Evolutionary conservation across 2,329 filamentous ascomycete genomes (phyloP).

Genomic region (Arthrinium puccinioides): DNA sequence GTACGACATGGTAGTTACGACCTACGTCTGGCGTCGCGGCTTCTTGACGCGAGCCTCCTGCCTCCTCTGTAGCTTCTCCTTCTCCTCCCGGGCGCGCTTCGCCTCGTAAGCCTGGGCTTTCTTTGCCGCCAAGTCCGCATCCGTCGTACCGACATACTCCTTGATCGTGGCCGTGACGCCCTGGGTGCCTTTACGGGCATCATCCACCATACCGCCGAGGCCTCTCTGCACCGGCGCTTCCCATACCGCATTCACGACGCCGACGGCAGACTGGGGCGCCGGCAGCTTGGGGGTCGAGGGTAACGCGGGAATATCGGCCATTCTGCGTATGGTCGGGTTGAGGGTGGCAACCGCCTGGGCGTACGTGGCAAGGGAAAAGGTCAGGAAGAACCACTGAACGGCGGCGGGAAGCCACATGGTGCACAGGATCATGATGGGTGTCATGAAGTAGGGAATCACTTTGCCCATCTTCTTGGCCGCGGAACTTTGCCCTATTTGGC

Average conservation of each 20-base stretch:
- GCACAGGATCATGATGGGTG: constrained; percentile 33
- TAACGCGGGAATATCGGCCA: constrained; percentile 29
- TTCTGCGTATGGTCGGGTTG: constrained; percentile 30
- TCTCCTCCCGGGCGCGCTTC: background rate
- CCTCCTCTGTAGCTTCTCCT: background rate
- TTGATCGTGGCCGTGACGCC: background rate
- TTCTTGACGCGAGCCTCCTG: background rate
- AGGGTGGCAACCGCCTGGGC: constrained; percentile 29
- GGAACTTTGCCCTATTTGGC: constrained; percentile 19
- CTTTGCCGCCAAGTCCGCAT: background rate
- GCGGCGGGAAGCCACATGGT: constrained; percentile 40
- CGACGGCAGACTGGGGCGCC: background rate
- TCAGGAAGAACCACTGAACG: constrained; percentile 42
- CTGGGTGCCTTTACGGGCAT: background rate
- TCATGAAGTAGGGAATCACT: constrained; percentile 35
- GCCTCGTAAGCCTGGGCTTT: constrained; percentile 2
- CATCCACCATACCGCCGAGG: background rate
- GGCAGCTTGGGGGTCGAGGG: constrained; percentile 3
- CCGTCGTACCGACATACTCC: background rate
- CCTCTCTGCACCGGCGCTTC: constrained; percentile 19
- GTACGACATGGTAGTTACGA: too few relatives aligned
- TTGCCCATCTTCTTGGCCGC: constrained; percentile 28
- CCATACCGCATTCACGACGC: constrained; percentile 17
- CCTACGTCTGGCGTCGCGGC: background rate
- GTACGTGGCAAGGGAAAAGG: constrained; percentile 23